Evolutionary conservation across 257 asterid genomes (phyloP).

Genomic region (Rauvolfia tetraphylla): DNA sequence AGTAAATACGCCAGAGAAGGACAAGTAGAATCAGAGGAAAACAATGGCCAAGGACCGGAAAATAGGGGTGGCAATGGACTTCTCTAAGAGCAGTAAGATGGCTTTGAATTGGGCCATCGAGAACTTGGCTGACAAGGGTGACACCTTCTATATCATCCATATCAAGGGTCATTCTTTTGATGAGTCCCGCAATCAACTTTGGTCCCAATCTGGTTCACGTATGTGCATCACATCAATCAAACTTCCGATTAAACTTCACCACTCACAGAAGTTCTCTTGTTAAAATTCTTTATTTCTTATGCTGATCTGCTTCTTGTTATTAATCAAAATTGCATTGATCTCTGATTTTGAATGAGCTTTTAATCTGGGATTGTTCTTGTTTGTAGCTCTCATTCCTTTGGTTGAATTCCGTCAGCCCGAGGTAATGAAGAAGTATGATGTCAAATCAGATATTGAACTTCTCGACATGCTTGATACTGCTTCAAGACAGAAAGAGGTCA

Average conservation of each 20-base stretch:
- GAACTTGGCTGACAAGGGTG: slow-evolving; percentile 74
- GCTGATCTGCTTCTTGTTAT: not conserved
- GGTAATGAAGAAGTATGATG: slow-evolving; percentile 60
- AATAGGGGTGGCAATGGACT: slow-evolving; percentile 82
- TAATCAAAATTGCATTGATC: not conserved
- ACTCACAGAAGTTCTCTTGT: not conserved
- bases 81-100: slow-evolving; percentile 79
- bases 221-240: slow-evolving; percentile 7
- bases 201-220: slow-evolving; percentile 74
- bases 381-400: slow-evolving; percentile 73
- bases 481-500: slow-evolving; percentile 82
- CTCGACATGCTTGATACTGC: slow-evolving; percentile 86
- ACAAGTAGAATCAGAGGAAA: not conserved
- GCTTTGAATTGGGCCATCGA: slow-evolving; percentile 84
- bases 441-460: slow-evolving; percentile 57
- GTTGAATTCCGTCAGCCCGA: slow-evolving; percentile 74
- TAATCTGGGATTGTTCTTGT: not conserved
- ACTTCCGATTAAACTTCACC: not conserved
- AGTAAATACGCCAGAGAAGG: too few relatives aligned
- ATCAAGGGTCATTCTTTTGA: slow-evolving; percentile 34
- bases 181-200: slow-evolving; percentile 45
- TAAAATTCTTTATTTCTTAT: not conserved
- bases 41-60: slow-evolving; percentile 71
- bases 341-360: not conserved
- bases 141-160: slow-evolving; percentile 57